Conservation (phyloP, 2,329 filamentous ascomycete species). For the Ceratocystis cubensis region DNA sequence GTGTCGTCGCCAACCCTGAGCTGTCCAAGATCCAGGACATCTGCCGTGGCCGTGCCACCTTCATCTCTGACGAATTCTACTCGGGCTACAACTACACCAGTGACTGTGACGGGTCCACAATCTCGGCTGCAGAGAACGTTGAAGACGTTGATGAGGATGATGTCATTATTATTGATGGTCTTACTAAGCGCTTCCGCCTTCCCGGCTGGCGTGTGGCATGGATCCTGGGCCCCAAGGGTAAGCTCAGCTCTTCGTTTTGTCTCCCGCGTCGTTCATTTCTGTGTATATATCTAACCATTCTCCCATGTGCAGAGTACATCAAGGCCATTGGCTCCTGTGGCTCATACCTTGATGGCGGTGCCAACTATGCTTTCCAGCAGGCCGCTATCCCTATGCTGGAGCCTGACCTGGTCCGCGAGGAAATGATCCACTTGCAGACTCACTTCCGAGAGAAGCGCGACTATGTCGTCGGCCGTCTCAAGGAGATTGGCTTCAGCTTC, state of each 20-base stretch:
- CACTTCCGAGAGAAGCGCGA: constrained; percentile 91
- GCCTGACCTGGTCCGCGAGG: constrained; percentile 60
- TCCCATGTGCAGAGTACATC: constrained; percentile 57
- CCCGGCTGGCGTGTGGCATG: constrained; percentile 95
- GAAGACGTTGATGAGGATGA: constrained; percentile 81
- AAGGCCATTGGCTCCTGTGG: constrained; percentile 85
- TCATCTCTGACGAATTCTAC: constrained; percentile 97
- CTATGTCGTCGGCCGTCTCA: constrained; percentile 68
- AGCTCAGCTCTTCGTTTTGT: constrained; percentile 19
- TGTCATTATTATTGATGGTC: constrained; percentile 85
- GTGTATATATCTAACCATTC: neutral
- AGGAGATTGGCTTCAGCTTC: constrained; percentile 77
- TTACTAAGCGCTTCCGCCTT: constrained; percentile 93
- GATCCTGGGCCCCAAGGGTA: constrained; percentile 77
- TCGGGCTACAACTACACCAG: constrained; percentile 91
- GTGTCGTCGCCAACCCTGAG: constrained; percentile 73
- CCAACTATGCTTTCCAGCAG: constrained; percentile 91
- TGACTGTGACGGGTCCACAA: constrained; percentile 78
- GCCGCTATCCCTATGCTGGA: constrained; percentile 90
- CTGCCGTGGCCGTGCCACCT: constrained; percentile 75
- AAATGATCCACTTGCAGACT: constrained; percentile 79
- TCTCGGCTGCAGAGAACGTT: constrained; percentile 80
- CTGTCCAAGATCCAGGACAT: constrained; percentile 85
- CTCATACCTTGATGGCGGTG: constrained; percentile 86
- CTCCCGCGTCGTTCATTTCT: too few species aligned